Evolutionary conservation across 2,329 filamentous ascomycete genomes (phyloP).

Genomic region (Cladosporium sp.): DNA sequence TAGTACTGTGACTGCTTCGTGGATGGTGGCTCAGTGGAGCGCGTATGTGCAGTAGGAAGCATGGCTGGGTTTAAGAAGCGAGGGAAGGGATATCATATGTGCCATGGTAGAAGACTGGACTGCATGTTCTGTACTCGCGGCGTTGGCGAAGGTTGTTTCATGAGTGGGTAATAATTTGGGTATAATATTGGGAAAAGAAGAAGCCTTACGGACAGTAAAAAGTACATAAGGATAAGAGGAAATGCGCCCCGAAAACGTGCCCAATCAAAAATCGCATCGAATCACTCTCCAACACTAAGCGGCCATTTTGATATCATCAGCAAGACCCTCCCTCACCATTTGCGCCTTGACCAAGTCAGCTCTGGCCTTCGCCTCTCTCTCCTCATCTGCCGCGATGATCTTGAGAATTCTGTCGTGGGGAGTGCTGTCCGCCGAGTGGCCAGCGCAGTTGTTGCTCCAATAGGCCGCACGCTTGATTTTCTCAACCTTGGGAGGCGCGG

Average conservation of each 20-base stretch:
- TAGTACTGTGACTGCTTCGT: slow-evolving; percentile 50
- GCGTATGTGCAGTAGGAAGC: not conserved
- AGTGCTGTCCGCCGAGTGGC: slow-evolving; percentile 22
- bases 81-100: not conserved
- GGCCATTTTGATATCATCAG: slow-evolving; percentile 9
- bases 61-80: not conserved
- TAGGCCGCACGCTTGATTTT: slow-evolving; percentile 23
- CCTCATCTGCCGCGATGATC: slow-evolving; percentile 30
- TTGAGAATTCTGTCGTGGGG: slow-evolving; percentile 31
- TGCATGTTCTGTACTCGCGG: not conserved
- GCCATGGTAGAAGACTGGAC: too few species aligned
- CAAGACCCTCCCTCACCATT: slow-evolving; percentile 9
- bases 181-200: not conserved
- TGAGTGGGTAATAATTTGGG: not conserved
- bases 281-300: not conserved
- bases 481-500: slow-evolving; percentile 20
- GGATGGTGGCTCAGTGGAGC: slow-evolving; percentile 62
- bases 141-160: not conserved
- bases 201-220: not conserved
- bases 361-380: slow-evolving; percentile 26
- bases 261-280: not conserved
- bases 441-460: slow-evolving; percentile 23
- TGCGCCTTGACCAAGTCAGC: slow-evolving; percentile 8
- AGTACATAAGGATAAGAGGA: slow-evolving; percentile 2
- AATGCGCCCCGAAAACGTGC: not conserved